Evolutionary conservation across 495 filamentous ascomycete genomes (phyloP), one percentile per base, ranked within the genome.

Genomic region (Daldinia grandis): DNA sequence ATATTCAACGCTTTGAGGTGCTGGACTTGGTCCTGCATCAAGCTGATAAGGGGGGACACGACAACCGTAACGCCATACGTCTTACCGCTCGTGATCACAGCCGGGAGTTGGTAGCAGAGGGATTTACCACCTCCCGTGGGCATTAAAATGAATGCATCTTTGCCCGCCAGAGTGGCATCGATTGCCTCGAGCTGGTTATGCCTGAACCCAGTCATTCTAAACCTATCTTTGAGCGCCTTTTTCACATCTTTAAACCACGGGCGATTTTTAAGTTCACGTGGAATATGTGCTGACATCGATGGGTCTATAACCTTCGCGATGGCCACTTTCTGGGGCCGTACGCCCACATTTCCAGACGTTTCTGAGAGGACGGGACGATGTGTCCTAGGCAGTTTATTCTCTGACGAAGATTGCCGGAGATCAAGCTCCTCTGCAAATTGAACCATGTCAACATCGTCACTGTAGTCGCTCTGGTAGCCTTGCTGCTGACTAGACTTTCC

Each of bases 111-210:
- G 77, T 98, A 99, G 77, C 96, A 98, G 9, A 99, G 83, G 12
- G 93, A 97, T 76, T 99, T 99, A 15, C 95, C 95, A 56, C 95
- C 96, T 44, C 96, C 95, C 3, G 95, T 99, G 28, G 95, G 96
- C 95, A 99, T 98, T 25, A 98, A 80, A 14, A 98, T 91, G 75
- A 99, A 98, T 0, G 90, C 89, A 78, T 98, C 94, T 70, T 95
- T 90, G 0, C 94, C 95, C 33, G 81, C 82, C 38, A 99, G 81
- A 0, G 95, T 97, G 7, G 94, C 91, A 78, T 98, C 97, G 78
- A 99, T 95, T 6, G 95, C 95, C 78, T 97, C 92, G 8, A 98
- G 86, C 73, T 99, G 95, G 73, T 97, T 94, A n/a, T 86, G 85
- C 7, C 96, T 87, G 75, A 98, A 98, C 0, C 92, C 93, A 19